A percentile compares a stretch with the other conserved stretches of the same genome.
These are phyloP conservation scores for Dactylorhiza incarnata DNA, from an alignment of 106 monocot genomes.

Conservation along the genomic window DNA sequence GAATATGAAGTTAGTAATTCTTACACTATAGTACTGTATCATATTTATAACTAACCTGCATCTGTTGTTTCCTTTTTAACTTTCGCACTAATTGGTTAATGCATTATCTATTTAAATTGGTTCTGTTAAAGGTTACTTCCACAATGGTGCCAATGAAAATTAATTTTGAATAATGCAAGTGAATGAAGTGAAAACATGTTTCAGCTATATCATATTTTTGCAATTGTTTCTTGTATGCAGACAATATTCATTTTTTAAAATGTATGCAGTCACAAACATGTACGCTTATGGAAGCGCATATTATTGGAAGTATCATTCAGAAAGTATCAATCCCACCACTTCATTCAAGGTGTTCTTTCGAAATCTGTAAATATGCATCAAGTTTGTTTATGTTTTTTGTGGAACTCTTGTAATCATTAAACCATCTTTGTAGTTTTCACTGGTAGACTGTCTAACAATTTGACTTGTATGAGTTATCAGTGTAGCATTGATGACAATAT, in stretches of 20 bases:
- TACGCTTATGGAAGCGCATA: slow-evolving; percentile 66
- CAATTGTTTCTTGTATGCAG: neutral
- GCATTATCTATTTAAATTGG: neutral
- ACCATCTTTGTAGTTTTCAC: neutral
- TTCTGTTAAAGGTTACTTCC: neutral
- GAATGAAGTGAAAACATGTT: neutral
- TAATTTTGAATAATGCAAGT: neutral
- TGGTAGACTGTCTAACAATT: slow-evolving; percentile 1
- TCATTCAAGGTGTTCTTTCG: slow-evolving; percentile 45
- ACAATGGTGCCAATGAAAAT: neutral
- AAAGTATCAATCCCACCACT: slow-evolving; percentile 71
- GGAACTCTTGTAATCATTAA: neutral
- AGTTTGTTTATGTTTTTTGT: neutral
- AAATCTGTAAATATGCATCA: neutral
- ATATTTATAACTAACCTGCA: neutral
- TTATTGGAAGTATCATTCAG: slow-evolving; percentile 67
- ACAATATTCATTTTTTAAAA: neutral
- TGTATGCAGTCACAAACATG: slow-evolving; percentile 58
- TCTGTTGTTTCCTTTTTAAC: neutral
- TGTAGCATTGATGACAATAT: slow-evolving; percentile 63
- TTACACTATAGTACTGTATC: neutral
- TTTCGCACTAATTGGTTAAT: neutral
- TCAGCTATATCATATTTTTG: neutral
- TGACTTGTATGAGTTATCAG: slow-evolving; percentile 21
- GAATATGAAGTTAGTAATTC: neutral